phyloP scores from a whole-genome alignment of 2,329 filamentous ascomycete genomes.

The Pezicula radicicola region DNA sequence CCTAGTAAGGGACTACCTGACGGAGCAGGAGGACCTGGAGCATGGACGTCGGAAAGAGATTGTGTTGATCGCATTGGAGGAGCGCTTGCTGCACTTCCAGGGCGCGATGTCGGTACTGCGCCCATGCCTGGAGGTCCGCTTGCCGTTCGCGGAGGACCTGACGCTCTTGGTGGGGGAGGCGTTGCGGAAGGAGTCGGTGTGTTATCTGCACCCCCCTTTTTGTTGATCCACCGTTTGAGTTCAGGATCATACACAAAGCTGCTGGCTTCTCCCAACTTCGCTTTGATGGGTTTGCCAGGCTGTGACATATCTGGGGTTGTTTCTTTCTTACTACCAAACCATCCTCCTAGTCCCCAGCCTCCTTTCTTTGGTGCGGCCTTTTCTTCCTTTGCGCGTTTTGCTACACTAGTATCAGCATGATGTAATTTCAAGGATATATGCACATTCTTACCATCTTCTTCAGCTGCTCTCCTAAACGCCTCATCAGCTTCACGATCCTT shows the following conservation, averaged over 20 bases:
- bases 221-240: conserved; percentile 98
- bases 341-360: conserved; percentile 80
- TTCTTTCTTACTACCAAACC: conserved; percentile 73
- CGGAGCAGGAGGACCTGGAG: conserved; percentile 14
- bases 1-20: conserved; percentile 1
- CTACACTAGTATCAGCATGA: conserved; percentile 34
- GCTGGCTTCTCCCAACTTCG: conserved; percentile 91
- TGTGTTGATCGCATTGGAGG: conserved; percentile 3
- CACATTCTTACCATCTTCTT: conserved; percentile 59
- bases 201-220: conserved; percentile 70
- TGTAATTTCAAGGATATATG: neutral
- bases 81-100: neutral
- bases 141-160: conserved; percentile 37
- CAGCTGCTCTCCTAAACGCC: conserved; percentile 80
- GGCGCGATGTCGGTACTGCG: conserved; percentile 4
- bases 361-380: conserved; percentile 53
- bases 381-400: conserved; percentile 56
- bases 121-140: conserved; percentile 11
- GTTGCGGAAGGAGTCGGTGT: conserved; percentile 59
- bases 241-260: conserved; percentile 93
- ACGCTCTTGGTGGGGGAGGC: conserved; percentile 72
- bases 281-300: conserved; percentile 72
- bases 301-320: conserved; percentile 27
- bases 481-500: conserved; percentile 80
- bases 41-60: conserved; percentile 26